Evolutionary conservation across 345 rosid genomes (phyloP), one percentile per base, ranked within the genome.

Genomic region (Hibiscus mutabilis): DNA sequence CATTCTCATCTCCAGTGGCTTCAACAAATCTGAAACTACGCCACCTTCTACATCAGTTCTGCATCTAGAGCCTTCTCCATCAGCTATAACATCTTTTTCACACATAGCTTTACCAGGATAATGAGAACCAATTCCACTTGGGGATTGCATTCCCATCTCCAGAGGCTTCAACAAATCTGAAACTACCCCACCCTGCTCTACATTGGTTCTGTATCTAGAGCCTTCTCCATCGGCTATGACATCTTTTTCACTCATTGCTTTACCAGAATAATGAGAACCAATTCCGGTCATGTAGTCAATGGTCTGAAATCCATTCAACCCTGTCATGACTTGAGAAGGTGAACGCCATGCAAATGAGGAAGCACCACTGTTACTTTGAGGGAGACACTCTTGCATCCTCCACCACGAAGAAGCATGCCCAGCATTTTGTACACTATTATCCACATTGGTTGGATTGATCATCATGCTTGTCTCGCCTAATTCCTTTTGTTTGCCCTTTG

Each of bases 321-420:
- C 65, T 56, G 56, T 58, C 65, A 70, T 15, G 51, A 59, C 66
- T 58, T 58, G 74, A 60, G 74, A 59, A 42, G 57, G 66, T 60
- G 55, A 31, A 59, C 13, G 35, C 66, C 66, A 71, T 16, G 66
- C 60, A 42, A 55, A 58, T 2, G 55, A 21, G 18, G 66, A 59
- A 71, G 40, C 74, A 59, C 24, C 42, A 27, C 16, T 15, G 24
- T 40, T 40, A 59, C 22, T 44, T 22, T 12, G 44, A 19, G 53
- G 66, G 14, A 6, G 44, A 24, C 33, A 44, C 10, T 58, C 74
- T 59, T 59, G 66, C 57, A 58, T 42, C 29, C 7, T 37, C 15
- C 55, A 22, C 52, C 35, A 61, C 16, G 12, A 42, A 56, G 73
- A 25, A 70, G 37, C 40, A n/a, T 21, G 47, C n/a, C 63, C 53